Percentiles rank a stretch among this genome's conserved stretches.
These are phyloP conservation scores for Erysimum cheiri DNA, from an alignment of 441 rosid genomes.

Conservation along the genomic window DNA sequence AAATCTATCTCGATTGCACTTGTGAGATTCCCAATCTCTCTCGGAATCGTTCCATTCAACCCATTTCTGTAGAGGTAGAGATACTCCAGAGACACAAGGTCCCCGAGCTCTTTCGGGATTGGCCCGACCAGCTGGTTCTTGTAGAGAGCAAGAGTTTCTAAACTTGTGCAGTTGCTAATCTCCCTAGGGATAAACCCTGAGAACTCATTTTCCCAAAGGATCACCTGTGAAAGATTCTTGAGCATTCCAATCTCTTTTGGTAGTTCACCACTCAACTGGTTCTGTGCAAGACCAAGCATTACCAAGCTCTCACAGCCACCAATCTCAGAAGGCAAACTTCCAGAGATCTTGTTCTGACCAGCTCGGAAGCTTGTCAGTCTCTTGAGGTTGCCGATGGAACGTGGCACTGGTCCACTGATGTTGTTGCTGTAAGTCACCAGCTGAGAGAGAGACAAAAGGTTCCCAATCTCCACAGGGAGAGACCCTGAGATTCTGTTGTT, in stretches of 20 bases:
- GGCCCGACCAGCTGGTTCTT: constrained; percentile 74
- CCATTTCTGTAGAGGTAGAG: constrained; percentile 77
- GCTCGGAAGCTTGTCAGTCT: constrained; percentile 69
- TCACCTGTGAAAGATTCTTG: constrained; percentile 59
- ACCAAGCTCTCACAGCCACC: constrained; percentile 72
- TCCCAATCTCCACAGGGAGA: constrained; percentile 74
- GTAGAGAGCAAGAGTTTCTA: constrained; percentile 73
- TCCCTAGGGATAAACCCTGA: constrained; percentile 79
- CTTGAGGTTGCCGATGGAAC: constrained; percentile 72
- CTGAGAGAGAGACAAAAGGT: constrained; percentile 64
- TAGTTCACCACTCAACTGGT: constrained; percentile 64
- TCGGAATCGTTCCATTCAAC: constrained; percentile 81
- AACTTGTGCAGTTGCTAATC: constrained; percentile 70
- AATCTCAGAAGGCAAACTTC: constrained; percentile 73
- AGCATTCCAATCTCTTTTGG: constrained; percentile 84
- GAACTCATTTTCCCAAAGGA: constrained; percentile 78
- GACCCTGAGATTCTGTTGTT: constrained; percentile 84
- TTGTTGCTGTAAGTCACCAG: constrained; percentile 78
- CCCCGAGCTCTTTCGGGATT: constrained; percentile 74
- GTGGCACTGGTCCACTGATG: constrained; percentile 74
- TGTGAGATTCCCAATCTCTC: constrained; percentile 79
- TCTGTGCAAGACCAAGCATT: constrained; percentile 92
- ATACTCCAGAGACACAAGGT: constrained; percentile 52
- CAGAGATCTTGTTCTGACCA: constrained; percentile 89
- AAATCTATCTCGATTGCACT: constrained; percentile 74